Base-by-base conservation (phyloP, 2,329 filamentous ascomycete species). In the Penicillium sp. region DNA sequence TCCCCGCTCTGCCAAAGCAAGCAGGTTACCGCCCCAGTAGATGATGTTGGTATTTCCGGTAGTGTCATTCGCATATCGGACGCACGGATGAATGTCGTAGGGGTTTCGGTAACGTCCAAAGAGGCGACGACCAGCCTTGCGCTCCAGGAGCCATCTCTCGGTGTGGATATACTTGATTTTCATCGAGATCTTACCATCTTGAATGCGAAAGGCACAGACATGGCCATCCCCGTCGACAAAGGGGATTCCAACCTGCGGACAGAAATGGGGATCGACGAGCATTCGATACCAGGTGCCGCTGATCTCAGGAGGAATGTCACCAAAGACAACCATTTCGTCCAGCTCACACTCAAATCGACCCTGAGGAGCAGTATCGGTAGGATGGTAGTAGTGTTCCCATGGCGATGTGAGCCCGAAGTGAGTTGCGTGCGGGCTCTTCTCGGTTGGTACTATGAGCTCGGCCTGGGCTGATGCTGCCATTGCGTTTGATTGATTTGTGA, bases 271-370 rank as follows among this genome's bases (percentile, higher is more conserved):
- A 42, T 42, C 39, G 3, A 42, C 14, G 17, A 42, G 39, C 39
- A 42, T 20, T 17, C 39, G 39, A 42, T 42, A 42, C 39, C 39
- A 42, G 8, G 39, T 42, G 6, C 39, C 39, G 10, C 39, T 42
- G 3, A 42, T 42, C 39, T 42, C 39, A 4, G 17, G 11, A 20
- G 39, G 39, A 11, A 42, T 20, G 22, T 42, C 39, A 42, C 39
- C 39, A 22, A 42, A 42, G n/a, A 42, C 39, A 10, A 42, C 39
- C 31, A 55, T 22, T 17, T 55, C 53, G 17, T 47, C 41, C 4
- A 55, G 41, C 11, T 55, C 53, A n/a, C 41, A 47, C n/a, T 55
- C 53, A n/a, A 55, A 47, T 55, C 53, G 53, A 37, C 53, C 52
- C 14, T 54, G 52, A 31, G 52, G 52, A 37, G 41, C 52, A 54